These are phyloP conservation scores for Nelumbo lutea DNA, from an alignment of 164 flowering plant genomes.

Conservation along the genomic window DNA sequence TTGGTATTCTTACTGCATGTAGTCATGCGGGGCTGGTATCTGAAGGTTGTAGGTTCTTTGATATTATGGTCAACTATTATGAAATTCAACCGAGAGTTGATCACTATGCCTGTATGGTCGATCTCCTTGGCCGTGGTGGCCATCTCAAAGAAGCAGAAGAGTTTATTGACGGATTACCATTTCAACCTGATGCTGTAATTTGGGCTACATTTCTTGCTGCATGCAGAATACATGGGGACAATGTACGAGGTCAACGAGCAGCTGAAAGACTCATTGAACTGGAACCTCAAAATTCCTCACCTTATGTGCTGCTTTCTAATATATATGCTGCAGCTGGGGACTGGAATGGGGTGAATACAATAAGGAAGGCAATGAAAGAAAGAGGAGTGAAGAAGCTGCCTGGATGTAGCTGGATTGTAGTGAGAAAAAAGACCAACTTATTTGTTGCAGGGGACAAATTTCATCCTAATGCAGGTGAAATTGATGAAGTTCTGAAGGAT, in stretches of 20 bases:
- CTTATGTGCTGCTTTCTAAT: slow-evolving; percentile 76
- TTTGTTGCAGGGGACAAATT: slow-evolving; percentile 72
- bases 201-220: slow-evolving; percentile 79
- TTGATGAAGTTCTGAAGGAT: slow-evolving; percentile 36
- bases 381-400: slow-evolving; percentile 62
- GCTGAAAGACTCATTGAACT: slow-evolving; percentile 69
- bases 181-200: slow-evolving; percentile 58
- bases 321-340: slow-evolving; percentile 68
- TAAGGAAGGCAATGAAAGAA: slow-evolving; percentile 68
- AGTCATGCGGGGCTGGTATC: slow-evolving; percentile 71
- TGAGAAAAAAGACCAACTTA: slow-evolving; percentile 42
- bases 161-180: slow-evolving; percentile 41
- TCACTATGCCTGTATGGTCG: slow-evolving; percentile 85
- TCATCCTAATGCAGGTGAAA: slow-evolving; percentile 46
- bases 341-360: slow-evolving; percentile 57
- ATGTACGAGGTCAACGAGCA: slow-evolving; percentile 46
- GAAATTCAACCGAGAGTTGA: slow-evolving; percentile 56
- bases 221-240: slow-evolving; percentile 77
- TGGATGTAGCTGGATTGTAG: slow-evolving; percentile 80
- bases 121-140: slow-evolving; percentile 85
- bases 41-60: slow-evolving; percentile 61
- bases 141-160: slow-evolving; percentile 71
- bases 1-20: slow-evolving; percentile 85
- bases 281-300: slow-evolving; percentile 69
- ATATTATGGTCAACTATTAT: slow-evolving; percentile 43